phyloP scores from a whole-genome alignment of 192 early-diverging fungal genomes.

The Coemansia sp. region DNA sequence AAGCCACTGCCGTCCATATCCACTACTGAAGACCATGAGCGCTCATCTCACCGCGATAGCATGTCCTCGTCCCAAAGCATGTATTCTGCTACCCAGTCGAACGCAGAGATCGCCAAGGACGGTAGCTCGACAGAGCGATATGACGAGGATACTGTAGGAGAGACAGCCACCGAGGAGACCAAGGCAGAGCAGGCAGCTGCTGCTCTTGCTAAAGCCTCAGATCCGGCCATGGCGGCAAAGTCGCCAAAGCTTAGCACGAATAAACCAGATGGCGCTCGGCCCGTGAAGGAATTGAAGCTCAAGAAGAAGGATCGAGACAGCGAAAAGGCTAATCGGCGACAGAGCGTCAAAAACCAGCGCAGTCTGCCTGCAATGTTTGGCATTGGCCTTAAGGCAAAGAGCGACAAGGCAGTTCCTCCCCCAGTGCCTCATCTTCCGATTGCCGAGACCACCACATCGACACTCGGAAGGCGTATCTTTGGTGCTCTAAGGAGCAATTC shows the following conservation, averaged over 20 bases:
- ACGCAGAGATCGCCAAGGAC: not conserved
- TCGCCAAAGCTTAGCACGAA: not conserved
- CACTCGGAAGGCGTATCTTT: constrained; percentile 44
- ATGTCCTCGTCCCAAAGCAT: not conserved
- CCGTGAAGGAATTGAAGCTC: constrained; percentile 3
- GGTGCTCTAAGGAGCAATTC: constrained; percentile 41
- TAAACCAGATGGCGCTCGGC: not conserved
- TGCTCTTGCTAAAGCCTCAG: not conserved
- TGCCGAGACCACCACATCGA: constrained; percentile 11
- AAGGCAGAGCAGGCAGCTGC: not conserved
- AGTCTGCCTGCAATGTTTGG: constrained; percentile 54
- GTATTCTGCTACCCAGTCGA: constrained; percentile 1
- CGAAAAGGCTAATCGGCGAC: constrained; percentile 41
- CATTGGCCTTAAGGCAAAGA: constrained; percentile 35
- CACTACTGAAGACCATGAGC: constrained; percentile 4
- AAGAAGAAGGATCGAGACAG: constrained; percentile 26
- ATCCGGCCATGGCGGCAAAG: not conserved
- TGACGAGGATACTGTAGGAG: not conserved
- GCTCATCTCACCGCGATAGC: constrained; percentile 4
- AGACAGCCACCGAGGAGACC: not conserved
- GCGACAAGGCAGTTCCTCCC: constrained; percentile 33
- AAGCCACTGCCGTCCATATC: constrained; percentile 38
- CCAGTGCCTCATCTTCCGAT: constrained; percentile 38
- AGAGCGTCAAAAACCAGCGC: constrained; percentile 54
- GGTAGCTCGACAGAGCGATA: not conserved